Evolutionary conservation across 345 rosid genomes (phyloP), one percentile per base, ranked within the genome.

Genomic region (sweet orange (Citrus sinensis)): DNA sequence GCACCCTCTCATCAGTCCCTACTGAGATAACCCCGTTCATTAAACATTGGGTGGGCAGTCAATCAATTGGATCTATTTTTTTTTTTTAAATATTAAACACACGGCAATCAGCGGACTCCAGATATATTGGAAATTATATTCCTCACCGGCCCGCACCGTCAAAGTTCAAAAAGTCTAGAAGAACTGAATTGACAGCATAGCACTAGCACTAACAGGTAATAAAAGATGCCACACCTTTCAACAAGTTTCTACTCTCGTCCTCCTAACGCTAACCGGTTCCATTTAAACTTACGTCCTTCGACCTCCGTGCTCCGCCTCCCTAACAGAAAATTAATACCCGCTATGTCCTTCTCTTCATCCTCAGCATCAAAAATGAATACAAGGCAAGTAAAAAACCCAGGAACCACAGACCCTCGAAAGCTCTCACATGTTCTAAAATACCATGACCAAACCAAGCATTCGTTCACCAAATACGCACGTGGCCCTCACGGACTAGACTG

Each of bases 401-500:
- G 9, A 75, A 22, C 6, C 42, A 46, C 70, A 22, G 81, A 79
- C 77, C 24, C 58, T 3, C 83, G 82, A 59, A 86, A 83, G 64
- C 79, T 92, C 11, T 55, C 80, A n/a, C 89, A 85, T 55, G 91
- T 88, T 49, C 71, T 94, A 16, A 86, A 75, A 74, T 94, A 89
- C 85, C 98, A 94, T 78, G 82, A 86, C 67, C 92, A 91, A 83
- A 92, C 97, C 56, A 92, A 94, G 63, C 98, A 94, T 75, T 81
- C 87, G 37, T 92, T 92, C 77, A 81, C 82, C 72, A 82, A 81
- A 55, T 92, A 89, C 79, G 97, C 98, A 2, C 81, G 89, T 78
- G 97, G 98, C 16, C 98, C 98, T 34, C 94, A 82, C 16, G 97
- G 96, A 77, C 95, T 94, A 16, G 97, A 94, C 76, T 91, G 97